A percentile compares a stretch with the other conserved stretches of the same genome.
Conservation (phyloP, 108 stramenopile genomes). For the Pseudonitzschia multistriata region DNA sequence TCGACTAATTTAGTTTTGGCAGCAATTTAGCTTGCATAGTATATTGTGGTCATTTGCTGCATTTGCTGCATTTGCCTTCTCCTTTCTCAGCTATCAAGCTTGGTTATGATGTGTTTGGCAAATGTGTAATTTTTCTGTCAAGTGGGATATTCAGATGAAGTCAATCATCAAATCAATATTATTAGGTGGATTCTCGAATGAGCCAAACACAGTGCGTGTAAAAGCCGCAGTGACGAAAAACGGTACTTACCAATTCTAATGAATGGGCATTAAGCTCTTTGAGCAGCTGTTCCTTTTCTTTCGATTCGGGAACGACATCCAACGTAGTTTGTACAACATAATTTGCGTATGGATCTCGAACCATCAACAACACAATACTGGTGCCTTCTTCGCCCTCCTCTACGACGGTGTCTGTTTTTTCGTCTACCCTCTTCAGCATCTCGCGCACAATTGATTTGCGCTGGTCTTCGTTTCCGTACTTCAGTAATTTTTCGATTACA, state of each 20-base stretch:
- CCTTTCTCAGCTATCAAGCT: slow-evolving; percentile 50
- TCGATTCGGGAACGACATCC: slow-evolving; percentile 77
- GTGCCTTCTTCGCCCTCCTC: slow-evolving; percentile 45
- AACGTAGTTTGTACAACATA: slow-evolving; percentile 90
- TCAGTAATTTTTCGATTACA: slow-evolving; percentile 95
- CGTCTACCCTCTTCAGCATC: slow-evolving; percentile 74
- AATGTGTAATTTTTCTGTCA: slow-evolving; percentile 81
- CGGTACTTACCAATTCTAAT: slow-evolving; percentile 66
- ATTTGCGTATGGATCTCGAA: slow-evolving; percentile 96
- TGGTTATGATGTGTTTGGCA: slow-evolving; percentile 85
- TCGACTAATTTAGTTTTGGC: too few species aligned
- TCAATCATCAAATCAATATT: not conserved
- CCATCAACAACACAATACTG: slow-evolving; percentile 89
- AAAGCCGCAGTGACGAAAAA: not conserved
- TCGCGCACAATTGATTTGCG: slow-evolving; percentile 73
- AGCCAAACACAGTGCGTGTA: too few species aligned
- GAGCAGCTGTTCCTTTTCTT: slow-evolving; percentile 64
- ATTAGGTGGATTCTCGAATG: not conserved
- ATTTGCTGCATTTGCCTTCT: too few species aligned
- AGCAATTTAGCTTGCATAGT: too few species aligned
- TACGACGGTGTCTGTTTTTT: slow-evolving; percentile 26
- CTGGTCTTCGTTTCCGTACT: slow-evolving; percentile 86
- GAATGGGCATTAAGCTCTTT: slow-evolving; percentile 72
- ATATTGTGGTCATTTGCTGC: too few species aligned
- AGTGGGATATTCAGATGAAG: not conserved